These are phyloP conservation scores for Clitocybe nebularis DNA, from an alignment of 1,284 basidiomycete species.

Conservation along the genomic window DNA sequence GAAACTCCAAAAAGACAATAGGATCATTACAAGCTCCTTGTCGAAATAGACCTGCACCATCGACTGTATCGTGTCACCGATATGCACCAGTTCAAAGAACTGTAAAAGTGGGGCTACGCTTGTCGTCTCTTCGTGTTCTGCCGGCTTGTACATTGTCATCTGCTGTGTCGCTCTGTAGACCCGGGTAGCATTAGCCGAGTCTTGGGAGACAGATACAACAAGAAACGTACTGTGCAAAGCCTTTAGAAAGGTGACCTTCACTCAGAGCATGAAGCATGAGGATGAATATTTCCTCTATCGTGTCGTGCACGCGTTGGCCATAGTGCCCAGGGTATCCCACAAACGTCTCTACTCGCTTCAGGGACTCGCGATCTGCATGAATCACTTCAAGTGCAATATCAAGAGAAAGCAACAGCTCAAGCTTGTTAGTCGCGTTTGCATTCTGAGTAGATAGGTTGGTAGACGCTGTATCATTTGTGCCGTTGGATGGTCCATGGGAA, in stretches of 20 bases:
- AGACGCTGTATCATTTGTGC: not conserved
- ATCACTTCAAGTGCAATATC: slow-evolving; percentile 91
- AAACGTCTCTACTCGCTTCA: slow-evolving; percentile 93
- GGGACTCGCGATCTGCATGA: slow-evolving; percentile 84
- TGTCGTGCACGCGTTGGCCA: slow-evolving; percentile 78
- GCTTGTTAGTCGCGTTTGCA: slow-evolving; percentile 45
- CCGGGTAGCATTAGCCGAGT: no score
- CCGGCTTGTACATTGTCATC: slow-evolving; percentile 85
- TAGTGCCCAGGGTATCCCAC: slow-evolving; percentile 80
- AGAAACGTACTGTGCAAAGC: slow-evolving; percentile 70
- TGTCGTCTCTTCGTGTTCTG: slow-evolving; percentile 73
- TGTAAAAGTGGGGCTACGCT: slow-evolving; percentile 90
- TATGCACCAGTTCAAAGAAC: slow-evolving; percentile 96
- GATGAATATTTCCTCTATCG: slow-evolving; percentile 91
- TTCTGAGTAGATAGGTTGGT: slow-evolving; percentile 1
- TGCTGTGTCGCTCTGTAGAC: slow-evolving; percentile 73
- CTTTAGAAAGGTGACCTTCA: slow-evolving; percentile 80
- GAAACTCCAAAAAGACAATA: slow-evolving; percentile 12
- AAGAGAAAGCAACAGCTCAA: slow-evolving; percentile 88
- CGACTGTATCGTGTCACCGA: slow-evolving; percentile 95
- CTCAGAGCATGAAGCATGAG: slow-evolving; percentile 76
- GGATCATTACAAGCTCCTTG: slow-evolving; percentile 85
- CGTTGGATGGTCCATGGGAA: no score
- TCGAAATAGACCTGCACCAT: slow-evolving; percentile 99
- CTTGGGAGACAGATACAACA: slow-evolving; percentile 1